A percentile compares a stretch with the other conserved stretches of the same genome.
phyloP scores from a whole-genome alignment of 768 basidiomycete genomes.

The Boletus rufocinnamomeus region DNA sequence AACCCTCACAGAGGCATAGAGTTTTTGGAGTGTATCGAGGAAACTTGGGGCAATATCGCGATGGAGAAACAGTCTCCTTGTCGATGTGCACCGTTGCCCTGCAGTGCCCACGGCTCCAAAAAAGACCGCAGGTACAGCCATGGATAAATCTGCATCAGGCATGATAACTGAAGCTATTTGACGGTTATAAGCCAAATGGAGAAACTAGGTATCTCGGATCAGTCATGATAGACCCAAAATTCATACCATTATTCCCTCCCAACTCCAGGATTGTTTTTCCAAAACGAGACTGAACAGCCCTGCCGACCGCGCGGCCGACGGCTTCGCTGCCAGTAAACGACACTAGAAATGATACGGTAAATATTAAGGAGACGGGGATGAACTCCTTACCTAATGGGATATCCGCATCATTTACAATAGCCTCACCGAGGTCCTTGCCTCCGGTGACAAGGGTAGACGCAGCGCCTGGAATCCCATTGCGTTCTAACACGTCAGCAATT shows the following conservation, averaged over 20 bases:
- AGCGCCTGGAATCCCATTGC: slow-evolving; percentile 82
- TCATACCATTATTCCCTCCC: slow-evolving; percentile 91
- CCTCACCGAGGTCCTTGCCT: slow-evolving; percentile 76
- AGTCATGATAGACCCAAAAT: slow-evolving; percentile 19
- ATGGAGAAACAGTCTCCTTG: slow-evolving; percentile 88
- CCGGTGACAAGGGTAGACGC: slow-evolving; percentile 83
- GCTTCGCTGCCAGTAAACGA: slow-evolving; percentile 95
- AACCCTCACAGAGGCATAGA: slow-evolving; percentile 70
- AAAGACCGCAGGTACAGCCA: slow-evolving; percentile 88
- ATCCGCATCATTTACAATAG: slow-evolving; percentile 67
- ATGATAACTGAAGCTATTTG: slow-evolving; percentile 82
- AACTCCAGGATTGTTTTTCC: slow-evolving; percentile 90
- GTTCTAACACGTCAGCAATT: slow-evolving; percentile 76
- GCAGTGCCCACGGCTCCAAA: slow-evolving; percentile 91
- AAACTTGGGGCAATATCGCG: slow-evolving; percentile 74
- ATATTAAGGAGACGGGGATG: slow-evolving; percentile 3
- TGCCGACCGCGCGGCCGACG: slow-evolving; percentile 87
- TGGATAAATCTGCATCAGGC: slow-evolving; percentile 88
- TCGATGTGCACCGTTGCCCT: slow-evolving; percentile 83
- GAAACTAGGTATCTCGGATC: slow-evolving; percentile 21
- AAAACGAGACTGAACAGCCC: slow-evolving; percentile 81
- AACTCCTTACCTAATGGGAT: slow-evolving; percentile 72
- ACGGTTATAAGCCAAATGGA: slow-evolving; percentile 18
- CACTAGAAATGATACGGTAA: slow-evolving; percentile 46
- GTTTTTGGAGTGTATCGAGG: slow-evolving; percentile 67